Evolutionary conservation across 2,329 filamentous ascomycete genomes (phyloP).

Genomic region (Hirsutella minnesotensis): DNA sequence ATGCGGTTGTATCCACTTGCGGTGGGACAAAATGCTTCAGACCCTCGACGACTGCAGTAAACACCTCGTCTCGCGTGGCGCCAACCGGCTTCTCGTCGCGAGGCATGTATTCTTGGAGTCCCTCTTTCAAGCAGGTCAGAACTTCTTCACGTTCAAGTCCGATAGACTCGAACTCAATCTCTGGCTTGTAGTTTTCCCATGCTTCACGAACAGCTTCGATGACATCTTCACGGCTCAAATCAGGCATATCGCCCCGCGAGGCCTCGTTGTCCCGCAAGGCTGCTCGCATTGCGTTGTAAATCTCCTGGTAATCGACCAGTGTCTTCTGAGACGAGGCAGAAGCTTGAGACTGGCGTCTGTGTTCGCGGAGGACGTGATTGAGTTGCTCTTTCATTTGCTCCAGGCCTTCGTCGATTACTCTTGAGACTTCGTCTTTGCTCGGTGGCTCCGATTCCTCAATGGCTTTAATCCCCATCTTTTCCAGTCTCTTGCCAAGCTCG

Average conservation of each 20-base stretch:
- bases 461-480: slow-evolving; percentile 44
- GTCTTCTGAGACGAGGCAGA: slow-evolving; percentile 49
- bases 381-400: slow-evolving; percentile 76
- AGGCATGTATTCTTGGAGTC: slow-evolving; percentile 62
- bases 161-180: slow-evolving; percentile 82
- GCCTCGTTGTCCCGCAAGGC: slow-evolving; percentile 54
- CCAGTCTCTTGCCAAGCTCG: slow-evolving; percentile 78
- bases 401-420: slow-evolving; percentile 70
- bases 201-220: slow-evolving; percentile 79
- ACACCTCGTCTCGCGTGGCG: slow-evolving; percentile 73
- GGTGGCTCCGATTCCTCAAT: slow-evolving; percentile 36
- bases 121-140: slow-evolving; percentile 73
- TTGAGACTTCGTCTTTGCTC: slow-evolving; percentile 57
- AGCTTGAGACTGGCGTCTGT: slow-evolving; percentile 55
- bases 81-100: slow-evolving; percentile 39
- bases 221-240: slow-evolving; percentile 67
- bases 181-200: slow-evolving; percentile 89
- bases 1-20: slow-evolving; percentile 54
- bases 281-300: slow-evolving; percentile 73
- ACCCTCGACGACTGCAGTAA: slow-evolving; percentile 74
- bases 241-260: slow-evolving; percentile 22
- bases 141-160: slow-evolving; percentile 87
- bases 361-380: slow-evolving; percentile 65
- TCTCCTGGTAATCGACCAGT: slow-evolving; percentile 64
- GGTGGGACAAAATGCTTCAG: slow-evolving; percentile 72